Evolutionary conservation across 805 yeast species (phyloP), one percentile per base, ranked within the genome.

Genomic region (Scheffersomyces spartinae): DNA sequence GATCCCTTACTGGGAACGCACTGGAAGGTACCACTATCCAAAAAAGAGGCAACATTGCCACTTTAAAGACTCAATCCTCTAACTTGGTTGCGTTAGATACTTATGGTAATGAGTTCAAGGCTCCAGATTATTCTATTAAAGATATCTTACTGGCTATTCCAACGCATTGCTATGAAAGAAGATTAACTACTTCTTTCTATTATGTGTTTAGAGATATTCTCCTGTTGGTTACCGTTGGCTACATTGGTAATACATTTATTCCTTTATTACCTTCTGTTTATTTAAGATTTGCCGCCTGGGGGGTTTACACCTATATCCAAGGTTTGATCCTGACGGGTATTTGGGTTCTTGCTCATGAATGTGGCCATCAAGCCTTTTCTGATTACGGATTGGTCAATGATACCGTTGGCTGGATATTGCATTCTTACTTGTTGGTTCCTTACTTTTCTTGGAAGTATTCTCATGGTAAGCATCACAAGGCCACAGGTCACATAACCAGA

Each of bases 261-360:
- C 80, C 72, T 14, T 33, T 47, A 34, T 40, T 76, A 22, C 64
- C 68, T 12, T 49, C 50, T 31, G 38, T 41, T 18, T 35, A 47
- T 8, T 42, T 62, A 5, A 65, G 91, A 35, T 64, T 66, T 30
- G 46, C 55, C 6, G 66, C 69, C 24, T 81, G 91, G 88, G 36
- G 61, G 20, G 51, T 46, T 10, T 74, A 78, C 44, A 50, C 71
- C 11, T 43, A 64, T 27, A 44, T 55, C 23, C 69, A 71, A 40
- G 84, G 88, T 15, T 55, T 81, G 28, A 69, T 78, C 32, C 74
- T 75, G 31, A 75, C 85, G 16, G 94, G 94, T 24, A 27, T 76
- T 25, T 82, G 94, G 94, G 78, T 82, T 25, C 46, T 82, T 56
- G 91, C 93, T 27, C 94, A 82, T 53, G 94, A 82, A 54, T 82